Conservation (phyloP, 768 basidiomycete species). For the Auriculariales sp. region DNA sequence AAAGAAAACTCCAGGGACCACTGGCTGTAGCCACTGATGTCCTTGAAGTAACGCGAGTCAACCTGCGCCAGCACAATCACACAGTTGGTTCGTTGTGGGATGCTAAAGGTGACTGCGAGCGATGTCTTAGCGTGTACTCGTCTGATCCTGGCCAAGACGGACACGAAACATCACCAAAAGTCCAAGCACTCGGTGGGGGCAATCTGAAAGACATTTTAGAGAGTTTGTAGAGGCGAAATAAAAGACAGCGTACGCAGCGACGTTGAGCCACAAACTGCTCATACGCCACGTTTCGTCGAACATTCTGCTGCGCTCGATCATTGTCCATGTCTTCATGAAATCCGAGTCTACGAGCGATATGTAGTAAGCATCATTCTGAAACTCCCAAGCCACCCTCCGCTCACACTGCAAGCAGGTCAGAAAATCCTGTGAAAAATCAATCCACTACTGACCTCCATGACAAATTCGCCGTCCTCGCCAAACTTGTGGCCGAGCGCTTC, state of each 20-base stretch:
- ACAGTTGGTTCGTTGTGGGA: constrained; percentile 24
- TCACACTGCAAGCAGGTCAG: too few species aligned
- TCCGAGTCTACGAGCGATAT: constrained; percentile 6
- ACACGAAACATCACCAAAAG: constrained; percentile 42
- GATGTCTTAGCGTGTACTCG: too few species aligned
- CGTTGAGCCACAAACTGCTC: constrained; percentile 34
- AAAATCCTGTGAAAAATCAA: background rate
- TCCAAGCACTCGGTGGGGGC: constrained; percentile 24
- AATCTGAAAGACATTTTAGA: background rate
- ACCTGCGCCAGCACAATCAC: constrained; percentile 40
- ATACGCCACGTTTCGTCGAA: constrained; percentile 34
- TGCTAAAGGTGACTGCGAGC: constrained; percentile 32
- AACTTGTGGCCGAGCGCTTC: constrained; percentile 30
- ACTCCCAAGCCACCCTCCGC: too few species aligned
- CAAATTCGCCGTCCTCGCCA: constrained; percentile 37
- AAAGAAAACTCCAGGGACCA: constrained; percentile 39
- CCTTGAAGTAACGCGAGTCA: constrained; percentile 34
- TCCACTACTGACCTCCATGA: constrained; percentile 30
- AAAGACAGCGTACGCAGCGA: constrained; percentile 26
- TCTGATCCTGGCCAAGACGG: constrained; percentile 8
- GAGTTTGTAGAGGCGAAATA: background rate
- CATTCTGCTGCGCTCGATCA: constrained; percentile 30
- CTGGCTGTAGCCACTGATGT: constrained; percentile 25
- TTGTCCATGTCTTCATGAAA: constrained; percentile 19
- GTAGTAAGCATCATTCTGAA: too few species aligned